Evolutionary conservation across 306 rosid species (phyloP), one percentile per base, ranked within the genome.

Genomic region (Ammopiptanthus mongolicus): DNA sequence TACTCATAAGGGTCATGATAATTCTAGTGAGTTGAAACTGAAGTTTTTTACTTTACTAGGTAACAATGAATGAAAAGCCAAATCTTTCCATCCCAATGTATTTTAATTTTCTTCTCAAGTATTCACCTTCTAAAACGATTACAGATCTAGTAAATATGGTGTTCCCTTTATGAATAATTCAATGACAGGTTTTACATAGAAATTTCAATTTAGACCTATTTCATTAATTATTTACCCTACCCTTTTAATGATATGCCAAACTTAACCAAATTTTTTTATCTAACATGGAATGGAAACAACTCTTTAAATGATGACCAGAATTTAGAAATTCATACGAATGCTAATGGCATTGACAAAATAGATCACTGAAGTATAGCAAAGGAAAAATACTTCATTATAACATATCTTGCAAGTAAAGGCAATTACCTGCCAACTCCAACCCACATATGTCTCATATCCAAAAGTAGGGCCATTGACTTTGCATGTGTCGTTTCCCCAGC

Each of bases 381-480:
- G 17, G 9, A 22, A 22, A 33, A 21, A 25, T n/a, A 42, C 5
- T 31, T n/a, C n/a, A n/a, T n/a, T 1, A 33, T 7, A 69, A 15
- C 7, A 69, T 1, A 69, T 1, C 33, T 34, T 7, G 47, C 12
- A 60, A 3, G 56, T 25, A 59, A 62, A 11, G 19, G 18, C 34
- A 12, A 33, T 69, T 83, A 91, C 98, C 98, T 91, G 96, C 97
- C 98, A 93, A 11, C n/a, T 4, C 98, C 98, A 91, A 19, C 91
- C 94, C 3, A 2, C 18, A 11, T 3, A 0, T 5, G 86, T 76
- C 78, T 91, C 91, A 34, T 88, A 46, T 37, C 1, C 28, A 37
- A 42, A 69, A 63, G 0, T 6, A 18, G 85, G 91, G 41, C 3
- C 36, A 51, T 84, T 88, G 41, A 86, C 34, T 55, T 36, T 77